phyloP scores from a whole-genome alignment of 805 yeast species.

The Maudiozyma serrabonitensis region DNA sequence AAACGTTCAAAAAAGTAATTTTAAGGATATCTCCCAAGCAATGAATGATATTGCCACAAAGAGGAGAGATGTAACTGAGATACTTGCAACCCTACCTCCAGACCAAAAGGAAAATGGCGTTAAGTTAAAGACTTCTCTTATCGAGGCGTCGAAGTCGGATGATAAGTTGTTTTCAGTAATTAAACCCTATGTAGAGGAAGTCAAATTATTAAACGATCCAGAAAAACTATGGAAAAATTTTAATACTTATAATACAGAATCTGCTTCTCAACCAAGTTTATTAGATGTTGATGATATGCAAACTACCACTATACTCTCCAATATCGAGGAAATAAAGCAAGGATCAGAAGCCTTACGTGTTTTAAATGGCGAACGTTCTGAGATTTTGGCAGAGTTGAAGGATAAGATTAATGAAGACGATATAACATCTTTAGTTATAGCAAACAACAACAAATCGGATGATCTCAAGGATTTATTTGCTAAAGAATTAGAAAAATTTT shows the following conservation, averaged over 20 bases:
- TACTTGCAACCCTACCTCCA: conserved; percentile 27
- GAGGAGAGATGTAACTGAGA: conserved; percentile 31
- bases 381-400: conserved; percentile 57
- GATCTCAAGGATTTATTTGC: conserved; percentile 50
- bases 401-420: conserved; percentile 70
- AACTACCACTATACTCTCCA: conserved; percentile 25
- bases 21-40: conserved; percentile 23
- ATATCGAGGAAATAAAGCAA: conserved; percentile 45
- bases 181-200: conserved; percentile 33
- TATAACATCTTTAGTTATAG: conserved; percentile 63
- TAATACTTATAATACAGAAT: conserved; percentile 13
- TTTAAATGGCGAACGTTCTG: conserved; percentile 52
- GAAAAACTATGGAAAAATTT: conserved; percentile 33
- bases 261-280: conserved; percentile 32
- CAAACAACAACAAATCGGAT: conserved; percentile 49
- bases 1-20: conserved; percentile 19
- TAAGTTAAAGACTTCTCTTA: conserved; percentile 46
- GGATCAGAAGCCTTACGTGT: conserved; percentile 50
- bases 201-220: conserved; percentile 38
- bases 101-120: conserved; percentile 47
- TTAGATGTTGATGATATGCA: conserved; percentile 58
- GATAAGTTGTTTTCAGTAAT: conserved; percentile 41
- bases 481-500: conserved; percentile 68
- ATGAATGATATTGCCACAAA: conserved; percentile 29
- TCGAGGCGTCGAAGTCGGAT: conserved; percentile 56